Percentiles rank a stretch among this genome's conserved stretches.
Evolutionary conservation across 768 basidiomycete species (phyloP).

Genomic region (Scleroderma citrinum): DNA sequence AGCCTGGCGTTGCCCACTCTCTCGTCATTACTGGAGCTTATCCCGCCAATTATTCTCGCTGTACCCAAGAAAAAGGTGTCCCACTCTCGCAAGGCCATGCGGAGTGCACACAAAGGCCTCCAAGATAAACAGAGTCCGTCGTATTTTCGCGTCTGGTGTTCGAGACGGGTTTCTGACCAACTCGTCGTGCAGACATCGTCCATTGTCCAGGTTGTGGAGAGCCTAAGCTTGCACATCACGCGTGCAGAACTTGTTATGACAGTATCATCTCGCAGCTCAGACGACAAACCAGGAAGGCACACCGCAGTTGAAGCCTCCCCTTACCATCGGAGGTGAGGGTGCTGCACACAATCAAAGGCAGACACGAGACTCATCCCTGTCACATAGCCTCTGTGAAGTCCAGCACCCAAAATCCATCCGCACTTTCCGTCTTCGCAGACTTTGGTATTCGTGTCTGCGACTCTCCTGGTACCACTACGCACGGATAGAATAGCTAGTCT

Average conservation of each 20-base stretch:
- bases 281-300: slow-evolving; percentile 10
- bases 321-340: no score
- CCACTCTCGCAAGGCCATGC: slow-evolving; percentile 93
- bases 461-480: no score
- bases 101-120: slow-evolving; percentile 88
- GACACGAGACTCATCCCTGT: no score
- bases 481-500: no score
- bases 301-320: neutral
- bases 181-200: slow-evolving; percentile 61
- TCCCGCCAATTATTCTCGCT: slow-evolving; percentile 84
- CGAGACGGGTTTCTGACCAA: slow-evolving; percentile 2
- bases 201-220: slow-evolving; percentile 86
- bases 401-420: no score
- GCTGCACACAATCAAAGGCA: no score
- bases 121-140: slow-evolving; percentile 84
- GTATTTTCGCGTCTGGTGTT: neutral
- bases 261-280: slow-evolving; percentile 22
- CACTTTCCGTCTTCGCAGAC: no score
- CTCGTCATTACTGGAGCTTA: slow-evolving; percentile 57
- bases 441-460: no score
- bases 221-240: slow-evolving; percentile 83
- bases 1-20: slow-evolving; percentile 35
- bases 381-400: no score
- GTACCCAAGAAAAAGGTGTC: slow-evolving; percentile 94
- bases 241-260: slow-evolving; percentile 75